Evolutionary conservation across 106 monocot species (phyloP).

Genomic region (Cymbidium sinense): DNA sequence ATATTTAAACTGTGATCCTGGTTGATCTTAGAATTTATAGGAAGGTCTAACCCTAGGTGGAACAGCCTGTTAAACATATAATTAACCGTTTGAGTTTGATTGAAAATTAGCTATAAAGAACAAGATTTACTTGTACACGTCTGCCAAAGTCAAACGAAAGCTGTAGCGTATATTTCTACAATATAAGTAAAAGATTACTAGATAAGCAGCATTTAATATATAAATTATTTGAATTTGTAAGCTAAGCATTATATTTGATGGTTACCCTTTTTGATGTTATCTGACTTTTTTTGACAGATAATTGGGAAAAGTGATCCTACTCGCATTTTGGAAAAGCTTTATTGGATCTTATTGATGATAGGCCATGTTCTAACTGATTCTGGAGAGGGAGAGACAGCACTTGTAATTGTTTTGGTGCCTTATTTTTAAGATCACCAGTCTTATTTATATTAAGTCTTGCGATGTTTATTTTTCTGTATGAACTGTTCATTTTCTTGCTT

Average conservation of each 20-base stretch:
- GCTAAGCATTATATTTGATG: background rate
- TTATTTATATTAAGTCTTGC: background rate
- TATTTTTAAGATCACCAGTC: background rate
- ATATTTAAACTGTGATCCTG: background rate
- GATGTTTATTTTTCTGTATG: background rate
- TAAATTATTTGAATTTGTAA: background rate
- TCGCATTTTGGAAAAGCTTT: constrained; percentile 76
- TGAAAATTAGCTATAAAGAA: no score
- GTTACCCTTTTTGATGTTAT: background rate
- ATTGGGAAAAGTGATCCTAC: constrained; percentile 59
- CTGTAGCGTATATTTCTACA: background rate
- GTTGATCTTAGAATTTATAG: background rate
- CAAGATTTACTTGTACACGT: no score
- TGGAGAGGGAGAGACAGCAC: constrained; percentile 77
- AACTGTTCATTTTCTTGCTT: background rate
- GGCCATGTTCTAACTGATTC: constrained; percentile 92
- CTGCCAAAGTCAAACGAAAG: background rate
- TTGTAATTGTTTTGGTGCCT: constrained; percentile 47
- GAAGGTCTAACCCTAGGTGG: background rate
- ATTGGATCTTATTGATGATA: constrained; percentile 85
- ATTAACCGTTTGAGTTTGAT: background rate
- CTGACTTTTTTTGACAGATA: constrained; percentile 25
- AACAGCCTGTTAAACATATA: background rate
- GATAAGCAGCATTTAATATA: background rate
- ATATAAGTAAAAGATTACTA: background rate